phyloP scores from a whole-genome alignment of 73 alveolate species.

The Paramecium sexaurelia region DNA sequence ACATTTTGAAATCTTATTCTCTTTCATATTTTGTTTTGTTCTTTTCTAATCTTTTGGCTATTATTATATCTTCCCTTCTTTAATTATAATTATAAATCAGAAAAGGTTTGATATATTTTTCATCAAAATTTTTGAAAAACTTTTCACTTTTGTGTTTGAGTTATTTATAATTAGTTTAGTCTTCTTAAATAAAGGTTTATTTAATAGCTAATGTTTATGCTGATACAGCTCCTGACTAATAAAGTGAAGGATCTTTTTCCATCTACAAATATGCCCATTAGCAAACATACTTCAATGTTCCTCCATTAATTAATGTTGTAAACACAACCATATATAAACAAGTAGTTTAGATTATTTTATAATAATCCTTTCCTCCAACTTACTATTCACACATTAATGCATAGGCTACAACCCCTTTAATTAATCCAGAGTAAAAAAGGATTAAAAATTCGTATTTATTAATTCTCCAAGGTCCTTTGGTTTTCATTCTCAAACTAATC shows the following conservation, averaged over 20 bases:
- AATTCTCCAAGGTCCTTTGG: conserved; percentile 63
- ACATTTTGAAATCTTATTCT: conserved; percentile 5
- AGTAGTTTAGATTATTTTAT: conserved; percentile 47
- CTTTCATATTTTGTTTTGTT: not conserved
- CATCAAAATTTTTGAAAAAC: conserved; percentile 54
- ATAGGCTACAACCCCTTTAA: conserved; percentile 92
- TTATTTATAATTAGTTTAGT: conserved; percentile 1
- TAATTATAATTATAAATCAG: conserved; percentile 40
- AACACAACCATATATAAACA: conserved; percentile 36
- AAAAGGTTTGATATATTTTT: conserved; percentile 55
- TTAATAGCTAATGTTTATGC: not conserved
- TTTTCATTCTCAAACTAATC: conserved; percentile 31
- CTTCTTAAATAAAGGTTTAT: conserved; percentile 35
- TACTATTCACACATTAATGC: conserved; percentile 72
- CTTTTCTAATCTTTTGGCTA: conserved; percentile 26
- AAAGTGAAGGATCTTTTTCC: not conserved
- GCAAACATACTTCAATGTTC: conserved; percentile 20
- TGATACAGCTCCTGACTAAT: not conserved
- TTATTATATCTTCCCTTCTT: conserved; percentile 29
- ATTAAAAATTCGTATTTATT: conserved; percentile 67
- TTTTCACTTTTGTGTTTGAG: conserved; percentile 42
- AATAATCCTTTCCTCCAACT: not conserved
- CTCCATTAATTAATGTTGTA: conserved; percentile 58
- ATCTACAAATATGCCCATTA: not conserved
- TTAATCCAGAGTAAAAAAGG: conserved; percentile 84